Base-by-base conservation (phyloP, 163 green algal species). In the Picocystis sp. region DNA sequence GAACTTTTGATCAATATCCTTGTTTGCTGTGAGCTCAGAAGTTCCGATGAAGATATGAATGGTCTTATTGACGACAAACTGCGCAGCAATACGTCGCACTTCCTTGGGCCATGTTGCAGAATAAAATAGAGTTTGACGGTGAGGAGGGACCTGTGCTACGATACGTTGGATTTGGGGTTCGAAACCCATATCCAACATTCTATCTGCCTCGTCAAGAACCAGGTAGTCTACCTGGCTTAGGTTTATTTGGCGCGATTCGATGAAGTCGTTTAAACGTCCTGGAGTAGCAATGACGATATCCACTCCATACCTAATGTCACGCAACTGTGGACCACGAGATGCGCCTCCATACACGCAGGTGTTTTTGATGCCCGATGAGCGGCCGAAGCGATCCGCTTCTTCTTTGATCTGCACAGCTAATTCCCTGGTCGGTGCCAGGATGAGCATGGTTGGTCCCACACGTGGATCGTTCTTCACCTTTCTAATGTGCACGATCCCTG, bases 231-330 rank as follows among this genome's bases (percentile, higher is more conserved):
- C 34, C n/a, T 77, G 77, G 34, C 62, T 52, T 58, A 96, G 67
- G 63, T 89, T 92, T 43, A 79, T 93, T 14, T 70, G 58, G 3
- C 79, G 63, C 10, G 53, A 76, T 44, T 97, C 84, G n/a, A 97
- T 66, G 61, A 97, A 84, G 65, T 98, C 90, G 35, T 93, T 93
- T 45, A 98, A 71, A 24, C 90, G 79, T 3, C 89, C 89, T 23
- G 89, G 89, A 2, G 89, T 98, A 23, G 89, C 89, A 35, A 97
- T 93, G 24, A 91, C 80, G 47, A 97, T 87, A 69, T 96, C 80
- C 41, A 86, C 72, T n/a, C 53, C 47, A 46, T 51, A 35, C 12
- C 52, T 41, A 43, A 92, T 50, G 52, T 94, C 86, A 22, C 77
- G 62, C 47, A 92, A 70, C 67, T 98, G 88, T 2, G 79, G 75